A percentile compares a stretch with the other conserved stretches of the same genome.
Evolutionary conservation across 202 grass and related monocot species (phyloP).

Genomic region (Schoenoplectus triqueter): DNA sequence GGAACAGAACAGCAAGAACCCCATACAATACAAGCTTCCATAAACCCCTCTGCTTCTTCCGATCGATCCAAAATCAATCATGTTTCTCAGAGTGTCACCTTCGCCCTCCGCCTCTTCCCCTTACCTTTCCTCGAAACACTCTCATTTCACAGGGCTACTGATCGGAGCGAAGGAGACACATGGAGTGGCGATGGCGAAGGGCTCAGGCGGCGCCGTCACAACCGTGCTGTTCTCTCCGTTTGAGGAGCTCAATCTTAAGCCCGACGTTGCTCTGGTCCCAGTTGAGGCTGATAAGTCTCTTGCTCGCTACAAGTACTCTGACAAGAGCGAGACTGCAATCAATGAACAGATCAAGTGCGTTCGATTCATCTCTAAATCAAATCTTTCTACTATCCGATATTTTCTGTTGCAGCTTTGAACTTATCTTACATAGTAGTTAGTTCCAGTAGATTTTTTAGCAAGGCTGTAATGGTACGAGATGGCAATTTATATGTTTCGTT

Average conservation of each 20-base stretch:
- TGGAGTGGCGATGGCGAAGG: constrained; percentile 35
- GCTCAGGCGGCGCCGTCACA: constrained; percentile 21
- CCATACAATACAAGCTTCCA: not conserved
- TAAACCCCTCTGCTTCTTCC: constrained; percentile 19
- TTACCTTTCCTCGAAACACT: constrained; percentile 4
- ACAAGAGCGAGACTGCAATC: constrained; percentile 45
- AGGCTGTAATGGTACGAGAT: not conserved
- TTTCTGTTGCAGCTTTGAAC: not conserved
- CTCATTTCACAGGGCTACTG: not conserved
- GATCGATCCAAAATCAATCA: not conserved
- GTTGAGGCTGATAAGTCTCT: constrained; percentile 44
- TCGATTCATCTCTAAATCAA: not conserved
- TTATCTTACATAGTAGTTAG: not conserved
- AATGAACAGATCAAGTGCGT: constrained; percentile 56
- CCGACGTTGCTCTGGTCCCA: constrained; percentile 38
- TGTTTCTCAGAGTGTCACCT: constrained; percentile 21
- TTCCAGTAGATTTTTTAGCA: not conserved
- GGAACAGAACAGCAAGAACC: not conserved
- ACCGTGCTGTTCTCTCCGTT: constrained; percentile 48
- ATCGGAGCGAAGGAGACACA: not conserved
- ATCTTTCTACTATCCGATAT: not conserved
- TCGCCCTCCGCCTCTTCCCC: not conserved
- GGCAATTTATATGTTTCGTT: constrained; percentile 6
- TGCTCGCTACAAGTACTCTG: constrained; percentile 51
- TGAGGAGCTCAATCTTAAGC: constrained; percentile 46